These are phyloP conservation scores for Ascochyta pisi DNA, from an alignment of 2,329 filamentous ascomycete genomes.

Conservation along the genomic window DNA sequence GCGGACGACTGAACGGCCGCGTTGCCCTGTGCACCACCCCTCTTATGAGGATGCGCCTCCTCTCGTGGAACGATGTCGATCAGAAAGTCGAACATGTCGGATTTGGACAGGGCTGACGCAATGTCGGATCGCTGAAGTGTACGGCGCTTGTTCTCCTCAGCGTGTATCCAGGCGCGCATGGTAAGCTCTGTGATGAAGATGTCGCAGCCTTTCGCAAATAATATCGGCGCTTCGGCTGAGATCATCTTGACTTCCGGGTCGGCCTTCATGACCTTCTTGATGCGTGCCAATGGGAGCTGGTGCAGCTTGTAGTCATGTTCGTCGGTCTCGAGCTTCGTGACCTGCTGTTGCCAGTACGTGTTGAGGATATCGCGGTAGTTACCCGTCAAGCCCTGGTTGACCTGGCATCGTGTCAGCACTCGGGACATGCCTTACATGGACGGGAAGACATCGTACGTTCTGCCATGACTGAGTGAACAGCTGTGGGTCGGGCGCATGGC, in stretches of 20 bases:
- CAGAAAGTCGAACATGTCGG: slow-evolving; percentile 99
- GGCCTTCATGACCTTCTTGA: slow-evolving; percentile 99
- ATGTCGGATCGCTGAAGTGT: slow-evolving; percentile 97
- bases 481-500: slow-evolving; percentile 86
- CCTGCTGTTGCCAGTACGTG: slow-evolving; percentile 99
- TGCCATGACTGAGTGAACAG: slow-evolving; percentile 94
- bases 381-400: slow-evolving; percentile 92
- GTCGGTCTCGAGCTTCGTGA: slow-evolving; percentile 92
- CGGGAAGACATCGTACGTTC: slow-evolving; percentile 66
- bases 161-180: slow-evolving; percentile 99
- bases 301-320: slow-evolving; percentile 99
- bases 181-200: slow-evolving; percentile 99
- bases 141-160: slow-evolving; percentile 96
- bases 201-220: slow-evolving; percentile 98
- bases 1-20: slow-evolving; percentile 53
- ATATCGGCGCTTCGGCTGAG: slow-evolving; percentile 93
- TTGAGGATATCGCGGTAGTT: slow-evolving; percentile 97
- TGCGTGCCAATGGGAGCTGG: slow-evolving; percentile 93
- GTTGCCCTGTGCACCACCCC: slow-evolving; percentile 51
- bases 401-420: slow-evolving; percentile 59
- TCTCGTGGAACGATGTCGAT: slow-evolving; percentile 98
- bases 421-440: not conserved
- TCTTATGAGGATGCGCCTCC: slow-evolving; percentile 86
- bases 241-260: slow-evolving; percentile 99
- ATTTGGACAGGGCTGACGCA: slow-evolving; percentile 92